These are phyloP conservation scores for Alternaria postmessia DNA, from an alignment of 2,329 filamentous ascomycete species.

Conservation along the genomic window DNA sequence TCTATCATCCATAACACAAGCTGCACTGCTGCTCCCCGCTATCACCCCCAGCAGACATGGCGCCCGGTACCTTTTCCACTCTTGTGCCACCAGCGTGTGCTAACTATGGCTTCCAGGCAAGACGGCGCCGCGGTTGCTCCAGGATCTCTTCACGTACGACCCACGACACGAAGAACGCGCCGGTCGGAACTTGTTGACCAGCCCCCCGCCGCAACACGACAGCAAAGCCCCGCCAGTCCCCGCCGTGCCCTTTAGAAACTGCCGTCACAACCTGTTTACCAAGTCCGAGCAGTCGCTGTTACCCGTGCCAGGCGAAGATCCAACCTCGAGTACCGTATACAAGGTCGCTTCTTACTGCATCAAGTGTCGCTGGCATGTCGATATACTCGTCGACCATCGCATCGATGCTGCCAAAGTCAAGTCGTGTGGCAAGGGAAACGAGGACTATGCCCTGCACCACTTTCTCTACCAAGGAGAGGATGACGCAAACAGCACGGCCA, in stretches of 20 bases:
- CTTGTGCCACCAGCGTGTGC: conserved; percentile 9
- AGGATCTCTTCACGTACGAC: conserved; percentile 62
- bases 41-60: conserved; percentile 22
- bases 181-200: conserved; percentile 65
- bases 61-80: conserved; percentile 30
- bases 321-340: conserved; percentile 55
- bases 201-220: conserved; percentile 63
- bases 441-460: conserved; percentile 68
- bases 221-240: conserved; percentile 43
- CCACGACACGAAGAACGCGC: conserved; percentile 55
- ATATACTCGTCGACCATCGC: conserved; percentile 64
- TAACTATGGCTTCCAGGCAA: conserved; percentile 52
- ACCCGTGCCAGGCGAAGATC: conserved; percentile 53
- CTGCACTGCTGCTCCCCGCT: conserved; percentile 7
- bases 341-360: conserved; percentile 68
- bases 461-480: conserved; percentile 52
- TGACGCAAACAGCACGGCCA: conserved; percentile 9
- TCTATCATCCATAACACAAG: conserved; percentile 4
- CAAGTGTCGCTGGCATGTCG: conserved; percentile 69
- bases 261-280: conserved; percentile 66
- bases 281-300: conserved; percentile 65
- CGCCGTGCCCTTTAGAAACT: conserved; percentile 55
- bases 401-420: conserved; percentile 45
- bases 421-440: conserved; percentile 55
- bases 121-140: conserved; percentile 59